Evolutionary conservation across 1,284 basidiomycete genomes (phyloP).

Genomic region (Leccinum ambiguum): DNA sequence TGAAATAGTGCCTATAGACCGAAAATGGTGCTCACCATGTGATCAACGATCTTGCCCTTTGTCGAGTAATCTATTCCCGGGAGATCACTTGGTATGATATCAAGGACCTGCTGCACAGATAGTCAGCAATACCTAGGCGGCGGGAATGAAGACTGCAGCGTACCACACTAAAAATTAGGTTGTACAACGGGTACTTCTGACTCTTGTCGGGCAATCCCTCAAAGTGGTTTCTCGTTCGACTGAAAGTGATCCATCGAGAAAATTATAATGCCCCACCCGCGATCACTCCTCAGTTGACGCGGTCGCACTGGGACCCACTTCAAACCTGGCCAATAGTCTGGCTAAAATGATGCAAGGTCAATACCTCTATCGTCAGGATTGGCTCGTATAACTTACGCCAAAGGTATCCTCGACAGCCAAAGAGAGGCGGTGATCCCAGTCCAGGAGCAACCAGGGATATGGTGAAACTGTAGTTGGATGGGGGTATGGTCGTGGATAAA

Average conservation of each 20-base stretch:
- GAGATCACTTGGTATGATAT: too few species aligned
- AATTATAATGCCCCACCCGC: slow-evolving; percentile 37
- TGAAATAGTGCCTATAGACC: too few species aligned
- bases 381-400: slow-evolving; percentile 11
- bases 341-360: slow-evolving; percentile 42
- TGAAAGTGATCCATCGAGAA: slow-evolving; percentile 42
- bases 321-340: slow-evolving; percentile 25
- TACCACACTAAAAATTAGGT: too few species aligned
- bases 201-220: slow-evolving; percentile 9
- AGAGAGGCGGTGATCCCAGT: slow-evolving; percentile 32
- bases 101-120: too few species aligned
- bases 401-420: slow-evolving; percentile 11
- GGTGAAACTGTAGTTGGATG: background rate
- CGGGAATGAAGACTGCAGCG: too few species aligned
- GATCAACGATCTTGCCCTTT: too few species aligned
- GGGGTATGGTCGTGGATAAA: slow-evolving; percentile 33
- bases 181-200: too few species aligned
- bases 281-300: slow-evolving; percentile 9
- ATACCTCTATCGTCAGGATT: slow-evolving; percentile 23
- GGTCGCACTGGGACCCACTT: slow-evolving; percentile 33
- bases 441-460: slow-evolving; percentile 23
- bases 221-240: slow-evolving; percentile 40
- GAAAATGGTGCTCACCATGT: too few species aligned
- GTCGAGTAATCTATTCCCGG: too few species aligned
- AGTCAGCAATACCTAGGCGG: too few species aligned